phyloP scores from a whole-genome alignment of 2,329 filamentous ascomycete genomes.

The Trichophyton mentagrophytes region DNA sequence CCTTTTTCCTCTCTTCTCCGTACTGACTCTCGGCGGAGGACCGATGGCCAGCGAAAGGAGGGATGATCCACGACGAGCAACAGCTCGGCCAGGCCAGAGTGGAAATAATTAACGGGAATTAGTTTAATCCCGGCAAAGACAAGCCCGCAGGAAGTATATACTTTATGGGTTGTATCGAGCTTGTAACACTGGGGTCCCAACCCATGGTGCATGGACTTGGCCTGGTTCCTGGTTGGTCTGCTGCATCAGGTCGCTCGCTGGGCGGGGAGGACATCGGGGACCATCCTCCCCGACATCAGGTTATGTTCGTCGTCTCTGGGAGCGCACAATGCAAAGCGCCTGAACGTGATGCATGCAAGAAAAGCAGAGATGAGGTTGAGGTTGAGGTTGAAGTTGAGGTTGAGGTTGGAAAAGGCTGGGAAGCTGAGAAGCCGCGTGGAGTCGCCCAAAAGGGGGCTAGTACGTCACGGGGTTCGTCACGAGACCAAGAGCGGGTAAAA shows the following conservation, averaged over 20 bases:
- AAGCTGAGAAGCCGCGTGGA: no score
- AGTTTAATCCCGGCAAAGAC: background rate
- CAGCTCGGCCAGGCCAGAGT: background rate
- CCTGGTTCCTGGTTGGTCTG: background rate
- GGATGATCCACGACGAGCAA: background rate
- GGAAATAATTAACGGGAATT: conserved; percentile 4
- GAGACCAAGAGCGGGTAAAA: no score
- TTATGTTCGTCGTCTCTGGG: background rate
- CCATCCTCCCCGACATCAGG: background rate
- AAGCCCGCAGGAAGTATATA: background rate
- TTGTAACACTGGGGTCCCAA: background rate
- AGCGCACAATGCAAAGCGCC: no score
- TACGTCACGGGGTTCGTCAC: no score
- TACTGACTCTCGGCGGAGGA: background rate
- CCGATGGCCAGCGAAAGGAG: background rate
- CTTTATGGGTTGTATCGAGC: background rate
- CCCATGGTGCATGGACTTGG: background rate
- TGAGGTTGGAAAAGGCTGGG: no score
- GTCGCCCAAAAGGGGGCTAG: no score
- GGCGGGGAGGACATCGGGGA: background rate
- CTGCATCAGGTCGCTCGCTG: background rate
- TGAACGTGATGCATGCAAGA: background rate
- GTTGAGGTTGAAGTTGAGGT: no score
- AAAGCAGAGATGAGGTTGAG: no score
- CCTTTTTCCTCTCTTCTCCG: background rate